phyloP scores from a whole-genome alignment of 305 asterid genomes.

The Fraxinus ornus region DNA sequence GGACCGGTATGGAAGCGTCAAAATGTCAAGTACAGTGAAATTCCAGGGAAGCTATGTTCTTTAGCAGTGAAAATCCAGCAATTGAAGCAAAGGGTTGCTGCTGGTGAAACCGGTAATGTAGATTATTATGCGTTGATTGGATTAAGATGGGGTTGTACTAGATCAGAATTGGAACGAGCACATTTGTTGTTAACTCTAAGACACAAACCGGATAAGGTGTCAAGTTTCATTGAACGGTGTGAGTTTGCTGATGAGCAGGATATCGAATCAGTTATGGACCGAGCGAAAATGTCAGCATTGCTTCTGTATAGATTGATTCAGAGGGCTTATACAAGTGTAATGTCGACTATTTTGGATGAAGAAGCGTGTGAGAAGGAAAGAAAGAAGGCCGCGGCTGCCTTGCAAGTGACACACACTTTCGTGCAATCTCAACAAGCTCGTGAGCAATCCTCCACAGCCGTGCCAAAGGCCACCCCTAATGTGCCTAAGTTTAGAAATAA shows the following conservation, averaged over 20 bases:
- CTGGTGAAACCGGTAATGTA: conserved; percentile 47
- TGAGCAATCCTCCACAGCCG: background rate
- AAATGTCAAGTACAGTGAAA: conserved; percentile 44
- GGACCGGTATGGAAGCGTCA: conserved; percentile 61
- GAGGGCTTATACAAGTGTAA: conserved; percentile 37
- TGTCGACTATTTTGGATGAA: conserved; percentile 40
- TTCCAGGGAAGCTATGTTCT: conserved; percentile 50
- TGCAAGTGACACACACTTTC: conserved; percentile 13
- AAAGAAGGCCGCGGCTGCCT: conserved; percentile 34
- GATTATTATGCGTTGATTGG: conserved; percentile 55
- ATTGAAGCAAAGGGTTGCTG: conserved; percentile 49
- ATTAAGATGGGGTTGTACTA: conserved; percentile 50
- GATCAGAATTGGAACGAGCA: conserved; percentile 60
- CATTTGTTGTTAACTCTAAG: conserved; percentile 47
- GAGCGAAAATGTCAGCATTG: conserved; percentile 41
- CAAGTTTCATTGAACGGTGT: conserved; percentile 52
- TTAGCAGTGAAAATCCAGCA: conserved; percentile 50
- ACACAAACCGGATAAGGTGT: conserved; percentile 54
- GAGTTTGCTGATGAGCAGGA: conserved; percentile 52
- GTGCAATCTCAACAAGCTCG: conserved; percentile 20
- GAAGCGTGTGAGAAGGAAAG: conserved; percentile 44
- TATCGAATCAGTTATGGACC: conserved; percentile 36
- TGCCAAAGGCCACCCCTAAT: background rate
- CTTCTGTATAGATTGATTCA: conserved; percentile 46
- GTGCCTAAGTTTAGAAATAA: background rate